These are phyloP conservation scores for Sugiyamaella qingdaonensis DNA, from an alignment of 805 yeast species.

Conservation along the genomic window DNA sequence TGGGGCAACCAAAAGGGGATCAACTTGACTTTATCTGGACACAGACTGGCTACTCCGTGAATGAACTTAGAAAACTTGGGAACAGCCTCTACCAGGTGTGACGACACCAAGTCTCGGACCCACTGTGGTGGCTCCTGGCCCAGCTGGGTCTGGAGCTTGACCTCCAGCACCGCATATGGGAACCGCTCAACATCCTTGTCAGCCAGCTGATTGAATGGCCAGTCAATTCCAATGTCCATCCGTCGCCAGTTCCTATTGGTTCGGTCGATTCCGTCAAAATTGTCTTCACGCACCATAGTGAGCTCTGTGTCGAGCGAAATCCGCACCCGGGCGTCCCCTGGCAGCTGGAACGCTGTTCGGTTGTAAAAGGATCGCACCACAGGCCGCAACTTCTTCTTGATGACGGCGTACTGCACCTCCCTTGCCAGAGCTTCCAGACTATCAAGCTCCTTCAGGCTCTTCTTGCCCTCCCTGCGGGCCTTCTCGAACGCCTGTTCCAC, in stretches of 20 bases:
- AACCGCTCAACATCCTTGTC: slow-evolving; percentile 85
- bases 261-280: slow-evolving; percentile 88
- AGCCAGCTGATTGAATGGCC: slow-evolving; percentile 84
- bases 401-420: slow-evolving; percentile 86
- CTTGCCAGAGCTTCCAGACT: slow-evolving; percentile 86
- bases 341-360: slow-evolving; percentile 97
- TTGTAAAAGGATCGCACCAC: slow-evolving; percentile 94
- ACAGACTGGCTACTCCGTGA: slow-evolving; percentile 90
- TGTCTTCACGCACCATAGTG: slow-evolving; percentile 96
- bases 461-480: slow-evolving; percentile 88
- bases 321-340: slow-evolving; percentile 99
- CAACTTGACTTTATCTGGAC: slow-evolving; percentile 75
- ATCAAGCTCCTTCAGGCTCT: slow-evolving; percentile 81
- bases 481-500: slow-evolving; percentile 89
- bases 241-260: slow-evolving; percentile 96
- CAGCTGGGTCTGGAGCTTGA: slow-evolving; percentile 92
- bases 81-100: slow-evolving; percentile 95
- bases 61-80: slow-evolving; percentile 97
- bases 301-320: slow-evolving; percentile 96
- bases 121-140: slow-evolving; percentile 99
- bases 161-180: slow-evolving; percentile 97
- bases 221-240: slow-evolving; percentile 96
- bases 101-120: slow-evolving; percentile 87
- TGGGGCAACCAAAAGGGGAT: slow-evolving; percentile 98
- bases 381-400: slow-evolving; percentile 83